Evolutionary conservation across 2,329 filamentous ascomycete genomes (phyloP).

Genomic region (Calonectria ilicicola): DNA sequence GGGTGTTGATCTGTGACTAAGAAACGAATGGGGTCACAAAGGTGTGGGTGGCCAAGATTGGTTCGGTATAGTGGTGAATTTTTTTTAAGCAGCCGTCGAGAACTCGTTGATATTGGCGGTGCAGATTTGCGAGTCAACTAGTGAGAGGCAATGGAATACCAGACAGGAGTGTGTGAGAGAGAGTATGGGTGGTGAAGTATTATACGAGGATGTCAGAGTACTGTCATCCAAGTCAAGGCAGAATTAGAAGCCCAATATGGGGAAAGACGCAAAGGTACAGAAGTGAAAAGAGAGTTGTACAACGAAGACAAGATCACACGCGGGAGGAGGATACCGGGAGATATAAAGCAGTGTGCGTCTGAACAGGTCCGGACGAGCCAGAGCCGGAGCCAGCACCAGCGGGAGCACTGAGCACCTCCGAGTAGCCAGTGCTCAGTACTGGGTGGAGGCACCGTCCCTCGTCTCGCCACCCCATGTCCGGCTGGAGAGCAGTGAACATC

Average conservation of each 20-base stretch:
- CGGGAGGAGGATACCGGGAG: conserved; percentile 41
- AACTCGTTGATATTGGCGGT: background rate
- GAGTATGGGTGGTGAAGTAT: conserved; percentile 8
- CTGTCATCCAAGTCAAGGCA: conserved; percentile 26
- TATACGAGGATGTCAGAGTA: conserved; percentile 24
- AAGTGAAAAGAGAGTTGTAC: conserved; percentile 29
- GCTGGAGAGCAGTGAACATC: conserved; percentile 35
- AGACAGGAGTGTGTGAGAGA: conserved; percentile 5
- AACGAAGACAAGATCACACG: conserved; percentile 28
- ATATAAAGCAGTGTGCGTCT: conserved; percentile 45
- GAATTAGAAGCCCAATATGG: conserved; percentile 24
- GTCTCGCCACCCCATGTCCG: conserved; percentile 35
- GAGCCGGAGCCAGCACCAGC: conserved; percentile 28
- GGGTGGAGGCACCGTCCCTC: conserved; percentile 34
- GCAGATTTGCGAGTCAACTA: background rate
- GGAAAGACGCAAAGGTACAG: conserved; percentile 24
- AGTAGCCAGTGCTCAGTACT: conserved; percentile 31
- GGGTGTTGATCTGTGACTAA: background rate
- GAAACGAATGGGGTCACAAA: background rate
- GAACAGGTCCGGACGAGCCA: conserved; percentile 33
- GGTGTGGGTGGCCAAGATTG: background rate
- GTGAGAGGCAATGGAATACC: conserved; percentile 13
- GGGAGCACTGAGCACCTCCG: conserved; percentile 20
- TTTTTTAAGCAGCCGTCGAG: background rate
- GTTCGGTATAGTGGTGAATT: background rate